Evolutionary conservation across 352 stramenopile species (phyloP), one percentile per base, ranked within the genome.

Genomic region (Blastocystis sp.): DNA sequence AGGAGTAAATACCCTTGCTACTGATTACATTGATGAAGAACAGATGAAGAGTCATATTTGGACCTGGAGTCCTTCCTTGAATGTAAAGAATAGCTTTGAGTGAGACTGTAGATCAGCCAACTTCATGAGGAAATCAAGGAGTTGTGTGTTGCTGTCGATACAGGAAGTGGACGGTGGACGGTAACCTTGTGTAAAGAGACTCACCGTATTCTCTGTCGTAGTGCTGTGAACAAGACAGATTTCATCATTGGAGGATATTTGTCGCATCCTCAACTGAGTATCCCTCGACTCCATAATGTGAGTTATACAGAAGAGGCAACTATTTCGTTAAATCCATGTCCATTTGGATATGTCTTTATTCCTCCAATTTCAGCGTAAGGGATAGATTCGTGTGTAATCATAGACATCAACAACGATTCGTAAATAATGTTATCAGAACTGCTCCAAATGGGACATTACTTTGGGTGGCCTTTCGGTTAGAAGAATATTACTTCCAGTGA

Each of bases 401-500:
- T 83, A 83, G 71, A 14, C 11, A 54, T 32, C 46, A 83, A 42
- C 42, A 57, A 56, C 27, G 14, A 32, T 65, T 66, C 65, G 71
- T 56, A 19, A 29, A 56, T 2, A 29, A 42, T 77, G 29, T 54
- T 27, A 9, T 9, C 24, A 3, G 5, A 43, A 42, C 14, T 51
- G 12, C 27, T 12, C 16, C 12, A 2, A 49, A 43, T 27, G 63
- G 32, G 12, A 46, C 35, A 16, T 19, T 52, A 43, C 4, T 83
- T 9, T 83, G 71, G 71, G 24, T 83, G 1, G 71, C 51, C 2
- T 83, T 83, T 43, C 71, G 46, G 43, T 46, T 83, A 21, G 71
- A 83, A 43, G 46, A 65, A 19, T 83, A 83, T 29, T 83, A 83
- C 54, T 83, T 83, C 24, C 42, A 67, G 49, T 66, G 29, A 77